Evolutionary conservation across 495 filamentous ascomycete species (phyloP).

Genomic region (Aspergillus coremiiformis): DNA sequence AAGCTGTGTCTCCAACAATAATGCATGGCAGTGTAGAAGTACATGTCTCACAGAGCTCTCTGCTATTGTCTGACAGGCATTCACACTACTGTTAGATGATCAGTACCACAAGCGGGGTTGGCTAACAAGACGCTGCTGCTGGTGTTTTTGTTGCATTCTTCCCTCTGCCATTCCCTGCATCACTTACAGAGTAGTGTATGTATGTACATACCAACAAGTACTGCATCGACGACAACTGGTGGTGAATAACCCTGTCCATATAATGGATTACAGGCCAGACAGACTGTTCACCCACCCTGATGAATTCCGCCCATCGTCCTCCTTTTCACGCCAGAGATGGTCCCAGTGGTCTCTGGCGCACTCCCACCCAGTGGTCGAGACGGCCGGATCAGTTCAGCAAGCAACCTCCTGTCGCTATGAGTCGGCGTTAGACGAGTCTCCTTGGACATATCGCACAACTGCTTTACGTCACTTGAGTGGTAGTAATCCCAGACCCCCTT

Average conservation of each 20-base stretch:
- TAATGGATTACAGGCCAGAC: slow-evolving; percentile 31
- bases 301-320: slow-evolving; percentile 21
- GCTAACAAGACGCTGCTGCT: background rate
- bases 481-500: slow-evolving; percentile 17
- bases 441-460: slow-evolving; percentile 23
- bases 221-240: slow-evolving; percentile 5
- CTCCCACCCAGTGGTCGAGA: slow-evolving; percentile 15
- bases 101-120: slow-evolving; percentile 6
- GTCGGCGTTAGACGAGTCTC: slow-evolving; percentile 23
- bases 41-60: slow-evolving; percentile 10
- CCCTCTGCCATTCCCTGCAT: slow-evolving; percentile 10
- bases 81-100: background rate
- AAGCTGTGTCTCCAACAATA: slow-evolving; percentile 8
- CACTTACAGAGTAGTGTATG: slow-evolving; percentile 1
- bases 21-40: slow-evolving; percentile 8
- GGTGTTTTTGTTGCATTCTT: slow-evolving; percentile 4
- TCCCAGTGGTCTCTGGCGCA: slow-evolving; percentile 22
- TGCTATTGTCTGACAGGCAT: background rate
- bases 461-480: slow-evolving; percentile 26
- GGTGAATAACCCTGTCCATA: background rate
- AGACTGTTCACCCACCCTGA: slow-evolving; percentile 22
- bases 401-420: slow-evolving; percentile 21
- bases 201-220: background rate
- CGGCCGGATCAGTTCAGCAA: slow-evolving; percentile 17
- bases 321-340: slow-evolving; percentile 27